Conservation (phyloP, 352 stramenopile genomes). For the Globisporangium nodosum region DNA sequence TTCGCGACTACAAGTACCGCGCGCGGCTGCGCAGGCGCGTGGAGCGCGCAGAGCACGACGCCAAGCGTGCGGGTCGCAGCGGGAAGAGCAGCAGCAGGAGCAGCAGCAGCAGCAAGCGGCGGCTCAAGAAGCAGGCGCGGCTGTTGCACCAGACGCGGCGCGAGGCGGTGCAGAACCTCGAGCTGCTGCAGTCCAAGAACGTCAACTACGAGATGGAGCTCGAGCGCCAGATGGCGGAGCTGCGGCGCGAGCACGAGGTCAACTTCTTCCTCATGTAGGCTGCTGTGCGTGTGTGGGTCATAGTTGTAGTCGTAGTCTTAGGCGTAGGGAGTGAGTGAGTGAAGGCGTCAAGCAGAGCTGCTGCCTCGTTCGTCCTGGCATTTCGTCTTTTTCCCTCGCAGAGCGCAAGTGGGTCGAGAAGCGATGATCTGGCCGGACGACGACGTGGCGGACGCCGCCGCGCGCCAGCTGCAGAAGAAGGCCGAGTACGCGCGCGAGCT, state of each 20-base stretch:
- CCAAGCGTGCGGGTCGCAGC: conserved; percentile 12
- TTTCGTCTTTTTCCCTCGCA: neutral
- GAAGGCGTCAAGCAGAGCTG: no score
- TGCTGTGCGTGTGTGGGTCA: neutral
- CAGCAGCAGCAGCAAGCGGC: conserved; percentile 5
- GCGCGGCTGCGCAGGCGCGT: conserved; percentile 29
- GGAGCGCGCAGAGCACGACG: conserved; percentile 23
- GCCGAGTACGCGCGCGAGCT: conserved; percentile 62
- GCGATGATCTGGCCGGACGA: conserved; percentile 54
- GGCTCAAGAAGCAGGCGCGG: conserved; percentile 43
- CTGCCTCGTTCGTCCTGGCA: no score
- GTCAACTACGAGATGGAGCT: conserved; percentile 44
- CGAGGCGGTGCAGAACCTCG: conserved; percentile 43
- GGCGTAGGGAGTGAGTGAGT: neutral
- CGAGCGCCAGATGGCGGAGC: conserved; percentile 39
- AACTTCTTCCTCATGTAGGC: conserved; percentile 46
- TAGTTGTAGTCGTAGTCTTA: neutral
- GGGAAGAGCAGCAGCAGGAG: conserved; percentile 7
- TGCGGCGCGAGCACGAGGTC: conserved; percentile 61
- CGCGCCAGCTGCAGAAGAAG: conserved; percentile 48
- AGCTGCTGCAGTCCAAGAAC: conserved; percentile 60
- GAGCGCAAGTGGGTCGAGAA: no score
- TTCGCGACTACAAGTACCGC: conserved; percentile 33
- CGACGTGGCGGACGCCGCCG: conserved; percentile 24
- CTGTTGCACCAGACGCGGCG: conserved; percentile 33